These are phyloP conservation scores for Syzygium syzygioides DNA, from an alignment of 441 rosid genomes.

Conservation along the genomic window DNA sequence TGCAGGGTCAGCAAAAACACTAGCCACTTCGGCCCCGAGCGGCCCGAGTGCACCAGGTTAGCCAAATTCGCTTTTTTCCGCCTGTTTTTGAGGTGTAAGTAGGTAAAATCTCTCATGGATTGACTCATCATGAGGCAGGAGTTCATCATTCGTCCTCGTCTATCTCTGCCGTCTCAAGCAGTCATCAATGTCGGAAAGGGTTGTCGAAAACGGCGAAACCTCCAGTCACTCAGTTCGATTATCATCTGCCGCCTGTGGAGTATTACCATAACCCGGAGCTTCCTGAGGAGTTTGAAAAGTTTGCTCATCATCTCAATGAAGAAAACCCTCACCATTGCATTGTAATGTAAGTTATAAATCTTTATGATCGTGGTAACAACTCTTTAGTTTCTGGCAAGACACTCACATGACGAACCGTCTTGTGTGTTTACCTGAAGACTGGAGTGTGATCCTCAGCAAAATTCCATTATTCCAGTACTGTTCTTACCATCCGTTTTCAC, in stretches of 20 bases:
- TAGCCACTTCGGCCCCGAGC: neutral
- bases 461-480: neutral
- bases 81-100: neutral
- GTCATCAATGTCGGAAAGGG: neutral
- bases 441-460: no score
- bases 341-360: neutral
- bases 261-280: neutral
- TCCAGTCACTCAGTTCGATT: neutral
- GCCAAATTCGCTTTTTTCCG: neutral
- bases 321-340: neutral
- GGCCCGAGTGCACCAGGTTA: neutral
- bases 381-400: neutral
- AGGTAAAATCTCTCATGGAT: neutral
- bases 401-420: no score
- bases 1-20: neutral
- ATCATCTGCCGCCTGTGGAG: neutral
- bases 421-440: no score
- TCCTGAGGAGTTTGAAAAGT: neutral
- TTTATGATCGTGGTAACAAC: neutral
- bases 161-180: neutral
- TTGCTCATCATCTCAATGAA: accelerated
- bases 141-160: neutral
- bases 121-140: neutral
- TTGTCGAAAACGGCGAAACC: neutral
- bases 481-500: neutral